These are phyloP conservation scores for Thymus quinquecostatus DNA, from an alignment of 257 asterid genomes.

Conservation along the genomic window DNA sequence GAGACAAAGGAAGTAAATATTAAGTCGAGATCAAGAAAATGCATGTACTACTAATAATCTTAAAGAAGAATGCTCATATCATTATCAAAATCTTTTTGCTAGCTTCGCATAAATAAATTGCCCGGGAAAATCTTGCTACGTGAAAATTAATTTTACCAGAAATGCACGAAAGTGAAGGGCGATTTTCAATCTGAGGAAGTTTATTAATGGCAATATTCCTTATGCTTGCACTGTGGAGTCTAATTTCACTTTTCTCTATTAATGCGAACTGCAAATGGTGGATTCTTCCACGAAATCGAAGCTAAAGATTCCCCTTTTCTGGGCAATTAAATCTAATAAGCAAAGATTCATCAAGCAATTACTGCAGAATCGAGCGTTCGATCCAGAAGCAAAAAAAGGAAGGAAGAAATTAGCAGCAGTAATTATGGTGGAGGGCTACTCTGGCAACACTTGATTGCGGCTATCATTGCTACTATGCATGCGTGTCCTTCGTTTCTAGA, in stretches of 20 bases:
- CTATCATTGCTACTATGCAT: conserved; percentile 12
- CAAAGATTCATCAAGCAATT: background rate
- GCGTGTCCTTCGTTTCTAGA: background rate
- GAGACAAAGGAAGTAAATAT: too few relatives aligned
- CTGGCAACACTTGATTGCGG: conserved; percentile 3
- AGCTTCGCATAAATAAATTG: background rate
- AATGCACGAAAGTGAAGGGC: conserved; percentile 12
- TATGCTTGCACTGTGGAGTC: background rate
- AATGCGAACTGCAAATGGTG: background rate
- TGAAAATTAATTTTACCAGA: background rate
- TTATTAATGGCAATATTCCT: conserved; percentile 17
- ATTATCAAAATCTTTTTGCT: conserved; percentile 11
- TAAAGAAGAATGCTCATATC: too few relatives aligned
- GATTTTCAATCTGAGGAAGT: background rate
- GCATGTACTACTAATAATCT: too few relatives aligned
- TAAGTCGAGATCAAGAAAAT: too few relatives aligned
- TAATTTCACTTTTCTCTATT: background rate
- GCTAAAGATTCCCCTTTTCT: conserved; percentile 2
- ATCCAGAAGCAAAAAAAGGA: conserved; percentile 1
- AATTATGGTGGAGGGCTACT: conserved; percentile 16
- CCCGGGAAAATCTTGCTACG: background rate
- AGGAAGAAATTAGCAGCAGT: conserved; percentile 1
- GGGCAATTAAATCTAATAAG: conserved; percentile 17
- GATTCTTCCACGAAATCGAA: conserved; percentile 8
- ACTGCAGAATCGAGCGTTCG: background rate